Percentiles rank a stretch among this genome's conserved stretches.
phyloP scores from a whole-genome alignment of 2,329 filamentous ascomycete genomes.

The Diaporthe ampelina region DNA sequence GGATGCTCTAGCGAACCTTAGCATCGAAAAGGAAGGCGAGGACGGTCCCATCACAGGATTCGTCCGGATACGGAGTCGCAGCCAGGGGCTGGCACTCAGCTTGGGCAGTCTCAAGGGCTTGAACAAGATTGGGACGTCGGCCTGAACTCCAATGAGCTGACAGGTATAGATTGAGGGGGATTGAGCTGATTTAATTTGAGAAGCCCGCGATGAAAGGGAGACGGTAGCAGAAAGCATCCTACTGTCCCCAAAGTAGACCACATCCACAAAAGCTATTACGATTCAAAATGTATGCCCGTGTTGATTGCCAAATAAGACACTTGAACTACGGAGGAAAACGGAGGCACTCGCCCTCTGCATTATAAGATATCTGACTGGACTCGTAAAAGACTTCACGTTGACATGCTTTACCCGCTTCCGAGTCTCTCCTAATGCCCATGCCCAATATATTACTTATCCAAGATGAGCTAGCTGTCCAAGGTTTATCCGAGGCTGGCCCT shows the following conservation, averaged over 20 bases:
- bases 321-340: no score
- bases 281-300: conserved; percentile 10
- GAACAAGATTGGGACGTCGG: conserved; percentile 78
- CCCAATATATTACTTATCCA: not conserved
- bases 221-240: conserved; percentile 2
- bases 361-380: no score
- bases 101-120: conserved; percentile 94
- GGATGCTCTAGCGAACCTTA: conserved; percentile 97
- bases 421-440: not conserved
- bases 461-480: not conserved
- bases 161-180: conserved; percentile 25
- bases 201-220: conserved; percentile 15
- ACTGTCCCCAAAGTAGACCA: conserved; percentile 1
- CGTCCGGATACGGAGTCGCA: conserved; percentile 96
- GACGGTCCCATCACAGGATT: conserved; percentile 97
- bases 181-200: conserved; percentile 32
- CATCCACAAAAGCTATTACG: conserved; percentile 29
- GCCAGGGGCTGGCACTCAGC: conserved; percentile 93
- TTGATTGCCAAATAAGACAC: not conserved
- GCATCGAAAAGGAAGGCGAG: conserved; percentile 97
- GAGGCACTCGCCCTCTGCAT: no score
- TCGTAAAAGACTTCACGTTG: not conserved
- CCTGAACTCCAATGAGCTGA: conserved; percentile 44
- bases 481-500: not conserved
- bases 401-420: not conserved